These are phyloP conservation scores for Calophaca sinica DNA, from an alignment of 306 rosid genomes.

Conservation along the genomic window DNA sequence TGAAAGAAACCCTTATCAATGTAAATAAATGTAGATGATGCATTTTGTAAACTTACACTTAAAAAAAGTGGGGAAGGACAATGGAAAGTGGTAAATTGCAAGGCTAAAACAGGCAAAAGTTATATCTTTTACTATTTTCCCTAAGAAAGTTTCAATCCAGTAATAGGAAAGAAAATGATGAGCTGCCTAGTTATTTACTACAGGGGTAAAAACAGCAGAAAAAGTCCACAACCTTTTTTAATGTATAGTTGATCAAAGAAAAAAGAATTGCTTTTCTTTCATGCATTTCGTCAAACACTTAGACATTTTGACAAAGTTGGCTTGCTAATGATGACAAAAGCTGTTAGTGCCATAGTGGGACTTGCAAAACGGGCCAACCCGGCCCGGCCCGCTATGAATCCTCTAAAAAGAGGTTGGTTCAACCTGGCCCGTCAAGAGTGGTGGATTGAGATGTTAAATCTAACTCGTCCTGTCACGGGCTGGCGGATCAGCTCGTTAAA, in stretches of 20 bases:
- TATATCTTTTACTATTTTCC: neutral
- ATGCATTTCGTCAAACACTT: constrained; percentile 24
- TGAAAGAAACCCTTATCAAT: constrained; percentile 21
- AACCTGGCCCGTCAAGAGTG: no score
- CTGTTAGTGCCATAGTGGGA: constrained; percentile 36
- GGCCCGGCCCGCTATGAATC: no score
- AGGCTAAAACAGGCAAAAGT: constrained; percentile 35
- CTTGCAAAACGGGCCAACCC: no score
- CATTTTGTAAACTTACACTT: constrained; percentile 15
- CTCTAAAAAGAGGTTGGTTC: no score
- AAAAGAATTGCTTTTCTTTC: neutral
- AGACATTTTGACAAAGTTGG: constrained; percentile 46
- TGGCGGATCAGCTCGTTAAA: no score
- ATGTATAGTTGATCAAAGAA: constrained; percentile 8
- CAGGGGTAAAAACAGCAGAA: constrained; percentile 12
- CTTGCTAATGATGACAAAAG: constrained; percentile 39
- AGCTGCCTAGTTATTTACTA: neutral
- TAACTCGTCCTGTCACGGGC: no score
- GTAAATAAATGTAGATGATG: constrained; percentile 5
- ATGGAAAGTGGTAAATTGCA: constrained; percentile 20
- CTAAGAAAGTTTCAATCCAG: neutral
- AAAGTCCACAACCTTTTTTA: constrained; percentile 27
- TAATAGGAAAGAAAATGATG: constrained; percentile 18
- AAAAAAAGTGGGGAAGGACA: neutral
- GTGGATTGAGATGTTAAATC: no score